Evolutionary conservation across 2,329 filamentous ascomycete genomes (phyloP).

Genomic region (Botrytis squamosa): DNA sequence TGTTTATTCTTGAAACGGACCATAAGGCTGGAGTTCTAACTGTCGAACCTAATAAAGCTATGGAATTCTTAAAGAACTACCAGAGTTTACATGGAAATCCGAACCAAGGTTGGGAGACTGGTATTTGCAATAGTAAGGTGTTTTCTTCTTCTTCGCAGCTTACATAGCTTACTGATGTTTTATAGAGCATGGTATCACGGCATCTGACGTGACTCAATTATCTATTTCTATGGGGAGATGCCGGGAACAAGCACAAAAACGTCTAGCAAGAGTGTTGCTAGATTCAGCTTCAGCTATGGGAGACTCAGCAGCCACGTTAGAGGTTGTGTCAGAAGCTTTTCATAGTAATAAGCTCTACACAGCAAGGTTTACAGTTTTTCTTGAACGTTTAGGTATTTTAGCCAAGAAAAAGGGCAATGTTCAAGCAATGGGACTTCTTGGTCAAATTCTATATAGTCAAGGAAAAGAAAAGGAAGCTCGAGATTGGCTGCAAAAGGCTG

Average conservation of each 20-base stretch:
- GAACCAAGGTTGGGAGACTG: constrained; percentile 27
- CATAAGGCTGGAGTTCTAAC: constrained; percentile 32
- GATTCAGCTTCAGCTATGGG: constrained; percentile 34
- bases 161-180: neutral
- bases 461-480: constrained; percentile 30
- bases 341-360: constrained; percentile 12
- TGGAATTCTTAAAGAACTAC: constrained; percentile 33
- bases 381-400: constrained; percentile 29
- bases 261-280: constrained; percentile 31
- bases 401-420: constrained; percentile 34
- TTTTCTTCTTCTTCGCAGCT: neutral
- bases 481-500: constrained; percentile 32
- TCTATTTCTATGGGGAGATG: constrained; percentile 32
- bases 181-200: constrained; percentile 32
- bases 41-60: constrained; percentile 29
- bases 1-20: constrained; percentile 29
- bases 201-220: constrained; percentile 30
- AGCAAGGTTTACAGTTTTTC: constrained; percentile 19
- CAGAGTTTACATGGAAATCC: neutral
- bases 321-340: constrained; percentile 29
- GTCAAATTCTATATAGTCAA: constrained; percentile 31
- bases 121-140: constrained; percentile 30
- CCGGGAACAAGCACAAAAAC: constrained; percentile 24
- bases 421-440: constrained; percentile 36
- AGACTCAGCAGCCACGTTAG: constrained; percentile 34